Evolutionary conservation across 2,329 filamentous ascomycete species (phyloP), one percentile per base, ranked within the genome.

Genomic region (Ceratocystis destructans): DNA sequence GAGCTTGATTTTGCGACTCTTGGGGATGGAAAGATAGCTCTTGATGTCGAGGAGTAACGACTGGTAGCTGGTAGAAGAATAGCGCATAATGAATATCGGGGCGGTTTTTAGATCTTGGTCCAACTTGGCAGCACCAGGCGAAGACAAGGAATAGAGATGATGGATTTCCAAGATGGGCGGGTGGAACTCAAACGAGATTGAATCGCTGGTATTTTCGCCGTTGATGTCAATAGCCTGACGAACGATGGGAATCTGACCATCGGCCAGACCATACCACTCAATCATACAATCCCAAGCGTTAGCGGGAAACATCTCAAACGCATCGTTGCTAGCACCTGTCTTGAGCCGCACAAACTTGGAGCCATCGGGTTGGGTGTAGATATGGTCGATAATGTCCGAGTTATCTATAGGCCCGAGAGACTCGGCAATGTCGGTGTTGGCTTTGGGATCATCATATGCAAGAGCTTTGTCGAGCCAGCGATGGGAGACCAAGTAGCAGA

Each of bases 141-240:
- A 76, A 20, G 81, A 41, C 37, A 41, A 77, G 2, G 83, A 83
- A 73, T 86, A 87, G 1, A 97, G 79, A 70, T 93, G 90, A 72
- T 96, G 85, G 68, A 97, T 80, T 1, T 86, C 90, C 74, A 96
- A 89, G 55, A 96, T 80, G 0, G 90, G 90, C 3, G 92, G 94
- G 71, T 91, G 85, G 50, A 90, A 79, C 76, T 97, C 94, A 74
- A 88, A 96, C 71, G 88, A 79, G 61, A 96, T 77, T n/a, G 64
- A 66, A 22, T 68, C 67, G 17, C 31, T 45, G n/a, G 76, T 72
- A 1, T 80, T 80, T 50, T 83, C 81, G 1, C 80, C 78, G 6
- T 85, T 82, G 31, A 87, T 91, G 74, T 96, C 88, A 75, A 93
- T 88, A 46, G 88, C 91, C 70, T 82, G 83, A 68, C 94, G 86